These are phyloP conservation scores for Gentiana macrophylla DNA, from an alignment of 257 asterid genomes.

Conservation along the genomic window DNA sequence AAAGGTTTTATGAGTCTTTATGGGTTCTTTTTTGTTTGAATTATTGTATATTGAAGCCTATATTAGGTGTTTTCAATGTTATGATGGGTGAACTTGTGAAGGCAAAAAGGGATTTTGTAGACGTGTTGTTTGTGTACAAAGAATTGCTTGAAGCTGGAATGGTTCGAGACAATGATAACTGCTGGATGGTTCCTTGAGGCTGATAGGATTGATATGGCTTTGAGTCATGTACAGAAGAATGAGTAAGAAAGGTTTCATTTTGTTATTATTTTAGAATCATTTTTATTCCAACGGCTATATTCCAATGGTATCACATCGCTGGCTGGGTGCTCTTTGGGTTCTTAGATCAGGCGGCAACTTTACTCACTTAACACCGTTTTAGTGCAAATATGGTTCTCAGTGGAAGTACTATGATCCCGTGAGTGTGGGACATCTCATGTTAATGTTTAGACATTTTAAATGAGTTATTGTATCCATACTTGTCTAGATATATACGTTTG, in stretches of 20 bases:
- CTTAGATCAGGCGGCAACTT: too few relatives aligned
- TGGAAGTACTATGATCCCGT: too few relatives aligned
- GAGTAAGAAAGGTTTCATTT: slow-evolving; percentile 43
- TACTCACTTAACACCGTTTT: too few relatives aligned
- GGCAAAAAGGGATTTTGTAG: slow-evolving; percentile 52
- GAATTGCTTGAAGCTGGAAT: slow-evolving; percentile 76
- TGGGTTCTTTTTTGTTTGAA: slow-evolving; percentile 55
- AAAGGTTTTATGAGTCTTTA: slow-evolving; percentile 53
- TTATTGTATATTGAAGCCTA: slow-evolving; percentile 39
- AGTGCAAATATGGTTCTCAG: too few relatives aligned
- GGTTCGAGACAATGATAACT: slow-evolving; percentile 52
- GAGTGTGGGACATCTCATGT: too few relatives aligned
- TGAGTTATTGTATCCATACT: too few relatives aligned
- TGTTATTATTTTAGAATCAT: too few relatives aligned
- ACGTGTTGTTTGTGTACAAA: slow-evolving; percentile 72
- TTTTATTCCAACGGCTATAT: too few relatives aligned
- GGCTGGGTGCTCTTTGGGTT: too few relatives aligned
- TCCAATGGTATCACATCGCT: too few relatives aligned
- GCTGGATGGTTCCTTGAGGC: slow-evolving; percentile 62
- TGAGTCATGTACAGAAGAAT: slow-evolving; percentile 60
- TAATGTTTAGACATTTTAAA: too few relatives aligned
- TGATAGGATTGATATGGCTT: slow-evolving; percentile 45
- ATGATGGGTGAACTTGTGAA: slow-evolving; percentile 50
- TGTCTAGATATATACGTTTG: too few relatives aligned
- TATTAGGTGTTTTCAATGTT: slow-evolving; percentile 33